These are phyloP conservation scores for Brachypodium distachyon DNA, from an alignment of 202 grass and related monocot species.

Conservation along the genomic window DNA sequence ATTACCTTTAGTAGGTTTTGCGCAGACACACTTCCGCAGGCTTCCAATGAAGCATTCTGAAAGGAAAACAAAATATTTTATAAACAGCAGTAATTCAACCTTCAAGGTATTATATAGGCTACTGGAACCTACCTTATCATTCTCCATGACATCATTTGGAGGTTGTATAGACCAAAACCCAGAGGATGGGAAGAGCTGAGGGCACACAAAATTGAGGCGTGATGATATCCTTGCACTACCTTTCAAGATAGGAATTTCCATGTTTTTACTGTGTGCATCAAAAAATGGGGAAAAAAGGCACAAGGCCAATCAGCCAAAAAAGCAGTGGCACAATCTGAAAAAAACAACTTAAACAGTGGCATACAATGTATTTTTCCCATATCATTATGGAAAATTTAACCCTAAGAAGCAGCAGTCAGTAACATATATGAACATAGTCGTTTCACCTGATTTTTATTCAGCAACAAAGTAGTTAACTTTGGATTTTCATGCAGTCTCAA, in stretches of 20 bases:
- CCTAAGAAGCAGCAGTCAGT: too few relatives aligned
- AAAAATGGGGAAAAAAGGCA: background rate
- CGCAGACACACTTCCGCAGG: slow-evolving; percentile 52
- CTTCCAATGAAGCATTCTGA: slow-evolving; percentile 37
- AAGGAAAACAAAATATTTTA: slow-evolving; percentile 14
- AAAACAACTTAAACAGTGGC: too few relatives aligned
- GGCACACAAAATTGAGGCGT: slow-evolving; percentile 72
- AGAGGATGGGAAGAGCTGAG: slow-evolving; percentile 78
- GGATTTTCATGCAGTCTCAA: background rate
- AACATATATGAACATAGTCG: too few relatives aligned
- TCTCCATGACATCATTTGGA: slow-evolving; percentile 26
- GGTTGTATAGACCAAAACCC: slow-evolving; percentile 60
- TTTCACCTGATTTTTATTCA: too few relatives aligned
- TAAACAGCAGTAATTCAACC: background rate
- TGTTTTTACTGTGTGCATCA: slow-evolving; percentile 54
- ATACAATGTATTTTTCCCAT: too few relatives aligned
- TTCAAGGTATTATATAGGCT: slow-evolving; percentile 5
- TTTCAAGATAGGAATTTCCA: slow-evolving; percentile 88
- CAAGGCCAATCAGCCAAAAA: background rate
- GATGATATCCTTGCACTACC: slow-evolving; percentile 89
- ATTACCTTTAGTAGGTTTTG: slow-evolving; percentile 99
- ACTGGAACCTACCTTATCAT: slow-evolving; percentile 21
- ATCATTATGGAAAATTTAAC: too few relatives aligned
- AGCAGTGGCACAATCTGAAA: too few relatives aligned
- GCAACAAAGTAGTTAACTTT: too few relatives aligned